These are phyloP conservation scores for Eucalyptus tenuipes DNA, from an alignment of 345 rosid genomes.

Conservation along the genomic window DNA sequence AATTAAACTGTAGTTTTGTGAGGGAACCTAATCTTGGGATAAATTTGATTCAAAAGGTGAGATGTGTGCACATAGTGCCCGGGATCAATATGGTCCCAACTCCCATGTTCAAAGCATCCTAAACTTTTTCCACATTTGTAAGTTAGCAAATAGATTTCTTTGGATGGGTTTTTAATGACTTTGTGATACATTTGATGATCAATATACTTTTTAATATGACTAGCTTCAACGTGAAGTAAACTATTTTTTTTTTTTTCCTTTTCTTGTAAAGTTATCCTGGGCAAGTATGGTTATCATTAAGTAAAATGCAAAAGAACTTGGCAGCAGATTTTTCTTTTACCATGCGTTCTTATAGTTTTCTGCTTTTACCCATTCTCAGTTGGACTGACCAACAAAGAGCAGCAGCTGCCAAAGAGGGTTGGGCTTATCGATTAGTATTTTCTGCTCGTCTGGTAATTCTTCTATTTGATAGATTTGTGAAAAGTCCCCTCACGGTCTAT, in stretches of 20 bases:
- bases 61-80: neutral
- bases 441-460: constrained; percentile 66
- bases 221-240: neutral
- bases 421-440: constrained; percentile 70
- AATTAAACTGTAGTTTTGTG: neutral
- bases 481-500: neutral
- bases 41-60: neutral
- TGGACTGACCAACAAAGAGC: constrained; percentile 97
- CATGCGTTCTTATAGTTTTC: neutral
- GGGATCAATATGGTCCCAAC: neutral
- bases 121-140: neutral
- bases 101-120: neutral
- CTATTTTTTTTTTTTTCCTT: neutral
- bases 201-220: neutral
- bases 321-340: neutral
- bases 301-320: neutral
- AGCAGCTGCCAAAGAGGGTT: constrained; percentile 87
- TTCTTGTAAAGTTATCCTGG: neutral
- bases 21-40: neutral
- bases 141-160: neutral
- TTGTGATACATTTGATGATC: neutral
- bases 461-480: neutral
- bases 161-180: neutral
- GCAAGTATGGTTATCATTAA: neutral
- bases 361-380: constrained; percentile 15